Evolutionary conservation across 805 yeast genomes (phyloP).

Genomic region (Candida methanosorbosa): DNA sequence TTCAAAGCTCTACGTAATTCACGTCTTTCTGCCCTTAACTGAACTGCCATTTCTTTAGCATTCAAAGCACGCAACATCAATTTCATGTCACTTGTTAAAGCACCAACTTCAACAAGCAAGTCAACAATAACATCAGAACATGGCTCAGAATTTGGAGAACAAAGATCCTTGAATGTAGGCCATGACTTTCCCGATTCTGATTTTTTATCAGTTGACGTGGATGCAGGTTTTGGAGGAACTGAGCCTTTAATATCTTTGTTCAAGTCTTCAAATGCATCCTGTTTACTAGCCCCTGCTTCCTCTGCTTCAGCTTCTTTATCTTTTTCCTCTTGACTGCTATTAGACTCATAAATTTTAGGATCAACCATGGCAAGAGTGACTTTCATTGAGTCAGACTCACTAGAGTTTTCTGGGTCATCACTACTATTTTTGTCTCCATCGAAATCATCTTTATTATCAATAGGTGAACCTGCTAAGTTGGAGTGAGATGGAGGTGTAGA

Average conservation of each 20-base stretch:
- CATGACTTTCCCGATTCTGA: constrained; percentile 10
- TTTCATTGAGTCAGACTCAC: constrained; percentile 6
- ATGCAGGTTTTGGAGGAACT: background rate
- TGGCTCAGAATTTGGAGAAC: constrained; percentile 45
- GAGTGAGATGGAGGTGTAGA: background rate
- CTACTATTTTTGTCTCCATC: background rate
- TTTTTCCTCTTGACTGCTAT: constrained; percentile 1
- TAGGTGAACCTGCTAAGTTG: too few relatives aligned
- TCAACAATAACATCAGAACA: constrained; percentile 51
- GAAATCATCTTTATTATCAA: background rate
- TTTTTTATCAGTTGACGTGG: background rate
- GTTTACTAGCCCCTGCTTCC: background rate
- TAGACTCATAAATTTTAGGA: constrained; percentile 1
- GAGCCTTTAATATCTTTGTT: too few relatives aligned
- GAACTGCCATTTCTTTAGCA: constrained; percentile 39
- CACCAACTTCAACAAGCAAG: constrained; percentile 52
- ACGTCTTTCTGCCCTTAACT: constrained; percentile 23
- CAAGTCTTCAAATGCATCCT: too few relatives aligned
- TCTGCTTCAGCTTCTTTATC: background rate
- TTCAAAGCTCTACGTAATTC: constrained; percentile 7
- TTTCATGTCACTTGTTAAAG: constrained; percentile 55
- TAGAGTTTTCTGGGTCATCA: constrained; percentile 4
- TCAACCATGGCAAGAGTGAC: constrained; percentile 8
- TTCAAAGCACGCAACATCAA: constrained; percentile 50
- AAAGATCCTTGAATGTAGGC: constrained; percentile 51